Conservation (phyloP, 306 rosid species). For the Acacia acuminata region DNA sequence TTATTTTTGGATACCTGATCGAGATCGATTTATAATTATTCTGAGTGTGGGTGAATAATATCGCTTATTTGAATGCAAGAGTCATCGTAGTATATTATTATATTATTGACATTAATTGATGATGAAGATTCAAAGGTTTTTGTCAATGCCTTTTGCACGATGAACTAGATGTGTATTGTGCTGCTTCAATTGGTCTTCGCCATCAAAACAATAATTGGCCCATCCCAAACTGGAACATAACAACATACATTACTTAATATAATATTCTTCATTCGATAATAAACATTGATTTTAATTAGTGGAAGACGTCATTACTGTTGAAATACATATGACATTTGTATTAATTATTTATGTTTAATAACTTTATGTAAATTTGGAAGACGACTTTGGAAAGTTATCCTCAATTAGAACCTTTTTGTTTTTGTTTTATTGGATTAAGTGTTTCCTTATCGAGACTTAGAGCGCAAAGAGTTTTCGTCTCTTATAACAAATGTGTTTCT, state of each 20-base stretch:
- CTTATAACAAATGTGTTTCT: fast-evolving
- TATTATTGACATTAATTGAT: background rate
- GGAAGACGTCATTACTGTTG: background rate
- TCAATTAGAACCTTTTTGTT: no score
- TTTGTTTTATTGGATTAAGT: no score
- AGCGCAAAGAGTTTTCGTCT: no score
- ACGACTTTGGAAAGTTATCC: no score
- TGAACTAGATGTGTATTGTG: background rate
- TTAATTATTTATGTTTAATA: no score
- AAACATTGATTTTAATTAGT: no score
- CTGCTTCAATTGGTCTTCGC: background rate
- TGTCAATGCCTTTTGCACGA: background rate
- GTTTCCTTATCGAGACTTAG: no score
- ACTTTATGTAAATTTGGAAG: no score
- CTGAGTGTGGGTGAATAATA: background rate
- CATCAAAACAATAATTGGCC: background rate
- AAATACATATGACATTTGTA: background rate
- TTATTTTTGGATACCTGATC: background rate
- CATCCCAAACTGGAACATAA: background rate
- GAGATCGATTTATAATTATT: background rate
- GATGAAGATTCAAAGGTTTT: background rate
- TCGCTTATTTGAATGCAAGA: background rate
- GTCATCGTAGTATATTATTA: background rate
- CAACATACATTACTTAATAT: background rate
- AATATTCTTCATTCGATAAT: no score